Evolutionary conservation across 345 rosid species (phyloP).

Genomic region (Rhizophora apiculata): DNA sequence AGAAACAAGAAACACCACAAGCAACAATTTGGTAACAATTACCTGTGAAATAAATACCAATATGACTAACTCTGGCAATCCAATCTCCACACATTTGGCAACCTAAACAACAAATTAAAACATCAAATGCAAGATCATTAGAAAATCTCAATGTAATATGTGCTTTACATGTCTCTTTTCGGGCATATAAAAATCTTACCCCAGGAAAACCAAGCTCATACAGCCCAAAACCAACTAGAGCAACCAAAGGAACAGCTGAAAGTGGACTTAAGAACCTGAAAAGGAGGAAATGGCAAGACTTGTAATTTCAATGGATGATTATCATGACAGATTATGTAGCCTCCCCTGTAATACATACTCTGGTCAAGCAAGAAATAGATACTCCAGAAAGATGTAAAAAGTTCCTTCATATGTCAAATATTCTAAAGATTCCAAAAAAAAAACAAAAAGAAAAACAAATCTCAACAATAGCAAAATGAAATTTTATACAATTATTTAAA

Average conservation of each 20-base stretch:
- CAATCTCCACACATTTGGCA: conserved; percentile 96
- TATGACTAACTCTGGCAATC: conserved; percentile 78
- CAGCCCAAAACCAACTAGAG: conserved; percentile 86
- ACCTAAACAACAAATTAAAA: conserved; percentile 42
- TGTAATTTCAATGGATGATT: neutral
- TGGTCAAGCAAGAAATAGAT: neutral
- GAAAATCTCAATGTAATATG: neutral
- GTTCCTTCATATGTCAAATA: neutral
- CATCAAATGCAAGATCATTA: neutral
- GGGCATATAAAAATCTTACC: conserved; percentile 45
- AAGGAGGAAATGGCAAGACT: neutral
- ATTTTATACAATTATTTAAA: neutral
- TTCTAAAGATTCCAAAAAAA: neutral
- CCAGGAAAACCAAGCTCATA: conserved; percentile 96
- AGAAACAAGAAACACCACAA: conserved; percentile 3
- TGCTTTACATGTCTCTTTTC: neutral
- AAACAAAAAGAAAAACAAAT: neutral
- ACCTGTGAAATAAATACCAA: conserved; percentile 85
- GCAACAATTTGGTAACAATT: neutral
- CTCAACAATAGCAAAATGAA: neutral
- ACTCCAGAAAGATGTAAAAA: conserved; percentile 4
- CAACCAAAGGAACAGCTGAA: conserved; percentile 84
- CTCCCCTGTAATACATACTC: neutral
- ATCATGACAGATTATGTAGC: neutral
- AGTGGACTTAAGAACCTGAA: conserved; percentile 92